Conservation (phyloP, 1,139 yeast species). For the Blastobotrys proliferans region DNA sequence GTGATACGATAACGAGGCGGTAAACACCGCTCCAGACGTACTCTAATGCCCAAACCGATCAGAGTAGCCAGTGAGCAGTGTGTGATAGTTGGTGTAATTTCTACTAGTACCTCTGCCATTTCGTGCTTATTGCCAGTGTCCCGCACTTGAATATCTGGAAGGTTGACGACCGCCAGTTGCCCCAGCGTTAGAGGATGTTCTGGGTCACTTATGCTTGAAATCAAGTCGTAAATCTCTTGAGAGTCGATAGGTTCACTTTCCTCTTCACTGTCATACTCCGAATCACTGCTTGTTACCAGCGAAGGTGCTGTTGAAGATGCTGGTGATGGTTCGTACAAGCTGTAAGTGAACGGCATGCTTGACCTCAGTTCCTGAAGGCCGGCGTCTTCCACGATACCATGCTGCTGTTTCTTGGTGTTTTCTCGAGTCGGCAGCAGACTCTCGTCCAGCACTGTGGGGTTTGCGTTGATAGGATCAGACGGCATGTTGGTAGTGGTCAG, state of each 20-base stretch:
- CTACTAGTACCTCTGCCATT: slow-evolving; percentile 72
- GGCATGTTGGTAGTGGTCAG: too few species aligned
- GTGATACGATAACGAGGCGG: slow-evolving; percentile 81
- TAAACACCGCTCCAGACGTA: slow-evolving; percentile 80
- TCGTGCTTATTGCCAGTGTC: slow-evolving; percentile 50
- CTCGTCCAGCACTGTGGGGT: slow-evolving; percentile 79
- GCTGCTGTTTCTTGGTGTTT: slow-evolving; percentile 21
- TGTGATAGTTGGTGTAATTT: slow-evolving; percentile 95
- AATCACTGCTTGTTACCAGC: slow-evolving; percentile 14
- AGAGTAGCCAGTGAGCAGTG: slow-evolving; percentile 96
- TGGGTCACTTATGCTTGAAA: slow-evolving; percentile 90
- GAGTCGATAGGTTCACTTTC: slow-evolving; percentile 65
- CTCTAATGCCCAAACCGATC: slow-evolving; percentile 92
- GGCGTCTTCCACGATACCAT: slow-evolving; percentile 16
- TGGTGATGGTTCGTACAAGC: slow-evolving; percentile 3
- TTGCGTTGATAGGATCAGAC: slow-evolving; percentile 88
- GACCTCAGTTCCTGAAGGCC: slow-evolving; percentile 12
- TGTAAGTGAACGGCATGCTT: slow-evolving; percentile 13
- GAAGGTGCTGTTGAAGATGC: slow-evolving; percentile 4
- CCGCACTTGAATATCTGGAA: slow-evolving; percentile 68
- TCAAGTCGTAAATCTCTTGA: slow-evolving; percentile 68
- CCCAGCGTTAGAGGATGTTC: slow-evolving; percentile 96
- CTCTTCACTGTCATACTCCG: slow-evolving; percentile 14
- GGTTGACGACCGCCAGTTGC: slow-evolving; percentile 88
- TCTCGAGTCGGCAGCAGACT: slow-evolving; percentile 70